A percentile compares a stretch with the other conserved stretches of the same genome.
phyloP scores from a whole-genome alignment of 148 eudicot genomes.

The Chenopodium berlandieri region DNA sequence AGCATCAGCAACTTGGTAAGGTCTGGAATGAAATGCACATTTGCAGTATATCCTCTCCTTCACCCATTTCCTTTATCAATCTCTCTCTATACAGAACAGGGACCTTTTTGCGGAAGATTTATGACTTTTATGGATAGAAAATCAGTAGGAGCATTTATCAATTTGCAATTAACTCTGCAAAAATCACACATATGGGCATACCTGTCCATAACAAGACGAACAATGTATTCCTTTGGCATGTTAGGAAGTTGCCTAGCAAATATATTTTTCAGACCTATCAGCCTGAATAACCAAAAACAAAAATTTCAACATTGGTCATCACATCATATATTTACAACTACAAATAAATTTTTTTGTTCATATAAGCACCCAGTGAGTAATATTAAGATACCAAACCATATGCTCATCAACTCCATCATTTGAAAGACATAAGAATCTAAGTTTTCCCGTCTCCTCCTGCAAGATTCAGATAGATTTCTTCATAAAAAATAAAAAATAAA shows the following conservation, averaged over 20 bases:
- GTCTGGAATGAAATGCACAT: not conserved
- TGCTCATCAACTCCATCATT: conserved; percentile 81
- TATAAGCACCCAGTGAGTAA: conserved; percentile 20
- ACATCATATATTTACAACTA: conserved; percentile 3
- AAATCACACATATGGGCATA: conserved; percentile 15
- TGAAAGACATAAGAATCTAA: conserved; percentile 67
- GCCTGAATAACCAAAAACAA: conserved; percentile 47
- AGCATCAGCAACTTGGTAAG: not conserved
- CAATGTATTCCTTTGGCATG: conserved; percentile 99
- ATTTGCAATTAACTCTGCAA: not conserved
- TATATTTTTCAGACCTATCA: conserved; percentile 93
- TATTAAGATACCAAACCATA: conserved; percentile 86
- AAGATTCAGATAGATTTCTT: conserved; percentile 21
- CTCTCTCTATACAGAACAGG: not conserved
- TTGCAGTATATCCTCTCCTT: not conserved
- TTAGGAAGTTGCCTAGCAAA: conserved; percentile 95
- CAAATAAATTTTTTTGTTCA: not conserved
- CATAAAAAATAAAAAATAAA: not conserved
- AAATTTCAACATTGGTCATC: conserved; percentile 1
- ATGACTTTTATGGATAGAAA: not conserved
- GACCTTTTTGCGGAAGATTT: not conserved
- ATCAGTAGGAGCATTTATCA: not conserved
- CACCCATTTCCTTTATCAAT: not conserved
- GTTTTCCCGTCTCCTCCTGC: conserved; percentile 82
- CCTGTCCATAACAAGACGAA: conserved; percentile 99